Evolutionary conservation across 441 rosid species (phyloP).

Genomic region (Gossypium gossypioides): DNA sequence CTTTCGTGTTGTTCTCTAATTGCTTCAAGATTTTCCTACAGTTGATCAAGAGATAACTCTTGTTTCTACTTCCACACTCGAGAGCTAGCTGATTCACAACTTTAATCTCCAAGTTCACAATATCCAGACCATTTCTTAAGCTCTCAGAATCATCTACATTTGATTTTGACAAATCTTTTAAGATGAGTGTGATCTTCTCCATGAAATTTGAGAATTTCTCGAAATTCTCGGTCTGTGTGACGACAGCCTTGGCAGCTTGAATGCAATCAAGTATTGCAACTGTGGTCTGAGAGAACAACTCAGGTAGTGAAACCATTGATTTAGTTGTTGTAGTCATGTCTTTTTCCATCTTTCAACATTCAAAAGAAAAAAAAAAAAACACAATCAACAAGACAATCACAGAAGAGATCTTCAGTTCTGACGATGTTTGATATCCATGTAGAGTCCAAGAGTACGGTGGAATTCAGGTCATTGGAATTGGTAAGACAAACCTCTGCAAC

Average conservation of each 20-base stretch:
- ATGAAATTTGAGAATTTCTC: conserved; percentile 24
- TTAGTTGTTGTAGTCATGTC: conserved; percentile 5
- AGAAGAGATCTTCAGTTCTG: conserved; percentile 7
- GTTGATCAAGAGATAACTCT: conserved; percentile 21
- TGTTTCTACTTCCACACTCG: conserved; percentile 22
- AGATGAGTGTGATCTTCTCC: conserved; percentile 15
- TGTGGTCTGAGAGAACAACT: conserved; percentile 19
- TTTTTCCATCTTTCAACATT: conserved; percentile 12
- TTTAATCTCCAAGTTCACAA: conserved; percentile 19
- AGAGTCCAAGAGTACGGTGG: background rate
- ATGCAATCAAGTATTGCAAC: conserved; percentile 17
- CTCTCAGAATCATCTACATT: conserved; percentile 7
- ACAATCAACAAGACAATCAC: background rate
- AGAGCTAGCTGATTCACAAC: conserved; percentile 16
- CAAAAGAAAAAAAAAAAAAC: background rate
- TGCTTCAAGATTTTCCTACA: conserved; percentile 16
- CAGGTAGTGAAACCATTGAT: conserved; percentile 7
- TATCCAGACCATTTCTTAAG: conserved; percentile 20
- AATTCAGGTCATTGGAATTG: background rate
- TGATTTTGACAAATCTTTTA: conserved; percentile 24
- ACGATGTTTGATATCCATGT: background rate
- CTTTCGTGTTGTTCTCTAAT: conserved; percentile 17
- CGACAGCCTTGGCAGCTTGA: conserved; percentile 20
- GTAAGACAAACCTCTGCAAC: background rate
- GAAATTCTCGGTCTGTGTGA: conserved; percentile 25